These are phyloP conservation scores for Backusella sp. DNA, from an alignment of 192 early-diverging fungal genomes.

Conservation along the genomic window DNA sequence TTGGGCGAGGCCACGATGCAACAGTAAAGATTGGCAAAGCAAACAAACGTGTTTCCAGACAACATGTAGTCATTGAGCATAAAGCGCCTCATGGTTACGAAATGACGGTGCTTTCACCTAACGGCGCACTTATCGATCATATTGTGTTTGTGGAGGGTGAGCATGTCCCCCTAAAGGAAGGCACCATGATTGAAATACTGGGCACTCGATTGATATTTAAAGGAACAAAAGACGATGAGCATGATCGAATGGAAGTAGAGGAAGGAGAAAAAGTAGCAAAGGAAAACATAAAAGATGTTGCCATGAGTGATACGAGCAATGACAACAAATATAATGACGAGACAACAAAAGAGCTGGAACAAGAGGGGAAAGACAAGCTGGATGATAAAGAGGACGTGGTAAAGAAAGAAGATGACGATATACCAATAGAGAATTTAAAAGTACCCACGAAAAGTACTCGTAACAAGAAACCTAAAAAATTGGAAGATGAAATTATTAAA, in stretches of 20 bases:
- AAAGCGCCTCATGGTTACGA: slow-evolving; percentile 26
- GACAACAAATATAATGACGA: background rate
- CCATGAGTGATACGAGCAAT: background rate
- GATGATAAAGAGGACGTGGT: background rate
- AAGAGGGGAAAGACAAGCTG: background rate
- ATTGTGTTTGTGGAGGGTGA: slow-evolving; percentile 33
- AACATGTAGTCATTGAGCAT: slow-evolving; percentile 44
- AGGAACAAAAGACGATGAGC: background rate
- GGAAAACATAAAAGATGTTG: background rate
- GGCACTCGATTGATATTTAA: slow-evolving; percentile 21
- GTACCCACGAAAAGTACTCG: background rate
- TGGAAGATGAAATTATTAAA: slow-evolving; percentile 9
- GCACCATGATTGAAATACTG: slow-evolving; percentile 20
- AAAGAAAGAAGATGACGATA: background rate
- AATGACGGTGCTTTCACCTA: slow-evolving; percentile 41
- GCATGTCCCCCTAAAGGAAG: slow-evolving; percentile 18
- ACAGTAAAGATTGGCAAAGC: slow-evolving; percentile 41
- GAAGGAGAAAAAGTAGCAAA: background rate
- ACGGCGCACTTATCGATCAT: slow-evolving; percentile 43
- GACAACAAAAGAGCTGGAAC: background rate
- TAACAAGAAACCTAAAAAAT: background rate
- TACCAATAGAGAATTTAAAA: background rate
- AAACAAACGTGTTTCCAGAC: slow-evolving; percentile 46
- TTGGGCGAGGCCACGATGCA: slow-evolving; percentile 46
- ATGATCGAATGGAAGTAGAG: background rate